Evolutionary conservation across 176 grass and related monocot species (phyloP), one percentile per base, ranked within the genome.

Genomic region (Chrysopogon serrulatus): DNA sequence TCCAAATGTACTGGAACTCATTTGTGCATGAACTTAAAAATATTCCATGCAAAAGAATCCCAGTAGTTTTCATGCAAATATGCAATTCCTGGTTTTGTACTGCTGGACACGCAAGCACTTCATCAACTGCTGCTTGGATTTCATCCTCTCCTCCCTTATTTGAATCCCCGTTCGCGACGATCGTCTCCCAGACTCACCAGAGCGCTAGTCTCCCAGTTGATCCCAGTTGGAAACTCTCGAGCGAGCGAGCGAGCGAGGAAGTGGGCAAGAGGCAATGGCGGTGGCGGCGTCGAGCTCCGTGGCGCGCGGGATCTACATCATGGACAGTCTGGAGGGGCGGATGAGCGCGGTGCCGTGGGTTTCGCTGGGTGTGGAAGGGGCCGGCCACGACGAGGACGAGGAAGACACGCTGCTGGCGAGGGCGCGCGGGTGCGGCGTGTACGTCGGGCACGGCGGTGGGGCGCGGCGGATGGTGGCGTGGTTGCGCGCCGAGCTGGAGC

Each of bases 401-500:
- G 10, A 24, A 21, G 19, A 64, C 23, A 32, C 33, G 1, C 64
- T 54, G 3, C 24, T 88, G n/a, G 76, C 64, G 36, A 79, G 49
- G 31, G 76, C 74, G 37, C 57, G 60, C 28, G 51, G 30, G 33
- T 95, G 88, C 59, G 94, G 93, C 21, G 88, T 93, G 47, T 92
- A 87, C 35, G n/a, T 91, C 2, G 83, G 90, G 2, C 73, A 72
- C 30, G 71, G 79, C 8, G 45, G 54, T 18, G 75, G 21, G 8
- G 66, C 66, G 5, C 47, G 39, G 21, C 61, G 86, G 23, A 33
- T 93, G 15, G 90, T 87, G 48, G 64, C 80, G 63, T 96, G 94
- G 94, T 73, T 96, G 39, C 77, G 48, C 16, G 84, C 88, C 6
- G 91, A 93, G 86, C 74, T 96, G 18, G 86, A 96, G 83, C 23